Percentiles rank a stretch among this genome's conserved stretches.
phyloP scores from a whole-genome alignment of 495 filamentous ascomycete genomes.

The Hyaloscypha finlandica region DNA sequence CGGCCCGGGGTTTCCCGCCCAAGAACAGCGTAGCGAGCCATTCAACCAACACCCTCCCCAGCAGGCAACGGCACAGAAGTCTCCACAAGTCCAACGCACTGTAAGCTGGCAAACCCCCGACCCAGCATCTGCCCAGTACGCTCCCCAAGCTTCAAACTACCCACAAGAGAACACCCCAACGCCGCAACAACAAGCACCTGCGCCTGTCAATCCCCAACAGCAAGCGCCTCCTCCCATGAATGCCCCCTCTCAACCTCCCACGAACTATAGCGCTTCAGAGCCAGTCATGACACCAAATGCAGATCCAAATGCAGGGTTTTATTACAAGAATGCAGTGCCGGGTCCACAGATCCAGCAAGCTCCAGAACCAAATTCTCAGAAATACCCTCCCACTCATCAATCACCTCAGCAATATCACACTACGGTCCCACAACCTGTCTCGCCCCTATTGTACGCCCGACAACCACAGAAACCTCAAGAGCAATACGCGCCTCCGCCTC shows the following conservation, averaged over 20 bases:
- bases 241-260: conserved; percentile 33
- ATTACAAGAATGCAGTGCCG: conserved; percentile 41
- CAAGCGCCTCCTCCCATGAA: conserved; percentile 32
- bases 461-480: conserved; percentile 26
- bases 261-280: conserved; percentile 35
- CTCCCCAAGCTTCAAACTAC: conserved; percentile 36
- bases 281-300: conserved; percentile 37
- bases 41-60: conserved; percentile 23
- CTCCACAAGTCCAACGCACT: conserved; percentile 41
- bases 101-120: conserved; percentile 46
- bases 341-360: conserved; percentile 20
- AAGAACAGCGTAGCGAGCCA: conserved; percentile 31
- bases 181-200: conserved; percentile 7
- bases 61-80: conserved; percentile 30
- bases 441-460: conserved; percentile 35
- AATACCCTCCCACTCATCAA: conserved; percentile 31
- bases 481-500: conserved; percentile 11
- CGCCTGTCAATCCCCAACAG: conserved; percentile 4
- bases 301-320: conserved; percentile 51
- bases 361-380: conserved; percentile 17
- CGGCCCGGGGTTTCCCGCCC: conserved; percentile 23
- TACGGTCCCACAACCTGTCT: conserved; percentile 23
- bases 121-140: conserved; percentile 33
- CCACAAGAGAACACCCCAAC: conserved; percentile 23
- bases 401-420: conserved; percentile 38